Percentiles rank a stretch among this genome's conserved stretches.
Evolutionary conservation across 148 eudicot species (phyloP).

Genomic region (Arbutus unedo): DNA sequence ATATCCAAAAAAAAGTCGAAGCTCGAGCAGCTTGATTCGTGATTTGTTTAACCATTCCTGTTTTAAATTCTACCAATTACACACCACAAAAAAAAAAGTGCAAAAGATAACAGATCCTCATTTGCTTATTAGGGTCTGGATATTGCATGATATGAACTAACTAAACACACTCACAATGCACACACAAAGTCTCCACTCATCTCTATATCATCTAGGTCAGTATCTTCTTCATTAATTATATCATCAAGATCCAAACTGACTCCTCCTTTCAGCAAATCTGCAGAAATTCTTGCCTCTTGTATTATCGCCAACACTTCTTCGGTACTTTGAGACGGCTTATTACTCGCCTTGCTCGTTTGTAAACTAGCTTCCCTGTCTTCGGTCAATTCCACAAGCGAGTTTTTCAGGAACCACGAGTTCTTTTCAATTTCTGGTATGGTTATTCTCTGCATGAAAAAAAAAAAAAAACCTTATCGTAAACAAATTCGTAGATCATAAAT

Average conservation of each 20-base stretch:
- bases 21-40: too few species aligned
- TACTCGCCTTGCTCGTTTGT: slow-evolving; percentile 36
- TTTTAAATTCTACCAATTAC: too few species aligned
- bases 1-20: too few species aligned
- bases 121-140: too few species aligned
- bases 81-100: too few species aligned
- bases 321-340: slow-evolving; percentile 49
- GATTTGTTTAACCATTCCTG: too few species aligned
- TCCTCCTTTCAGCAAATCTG: slow-evolving; percentile 24
- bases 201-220: slow-evolving; percentile 61
- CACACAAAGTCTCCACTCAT: slow-evolving; percentile 61
- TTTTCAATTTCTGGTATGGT: slow-evolving; percentile 72
- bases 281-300: slow-evolving; percentile 54
- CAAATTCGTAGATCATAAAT: not conserved
- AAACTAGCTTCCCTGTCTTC: slow-evolving; percentile 50
- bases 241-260: slow-evolving; percentile 66
- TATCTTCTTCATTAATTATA: slow-evolving; percentile 57
- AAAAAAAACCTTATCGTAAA: not conserved
- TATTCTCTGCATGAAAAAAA: slow-evolving; percentile 53
- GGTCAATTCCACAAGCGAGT: slow-evolving; percentile 65
- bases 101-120: too few species aligned
- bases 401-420: slow-evolving; percentile 77
- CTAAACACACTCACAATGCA: slow-evolving; percentile 20
- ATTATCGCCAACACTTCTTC: slow-evolving; percentile 59
- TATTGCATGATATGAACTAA: too few species aligned